Conservation (phyloP, 495 filamentous ascomycete species). For the Lasiosphaeria miniovina region DNA sequence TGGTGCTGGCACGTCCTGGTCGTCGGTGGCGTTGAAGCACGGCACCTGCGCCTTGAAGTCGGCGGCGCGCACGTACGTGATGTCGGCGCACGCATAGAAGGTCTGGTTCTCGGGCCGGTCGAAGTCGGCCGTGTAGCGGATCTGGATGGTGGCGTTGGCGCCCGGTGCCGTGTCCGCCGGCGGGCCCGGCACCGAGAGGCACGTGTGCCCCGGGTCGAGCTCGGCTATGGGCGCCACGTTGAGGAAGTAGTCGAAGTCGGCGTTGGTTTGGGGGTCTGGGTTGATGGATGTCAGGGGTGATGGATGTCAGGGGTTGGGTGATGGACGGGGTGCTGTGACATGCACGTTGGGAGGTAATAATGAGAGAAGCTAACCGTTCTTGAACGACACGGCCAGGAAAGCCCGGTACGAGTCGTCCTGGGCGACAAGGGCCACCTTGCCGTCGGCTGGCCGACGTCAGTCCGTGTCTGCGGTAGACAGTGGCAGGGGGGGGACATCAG, state of each 20-base stretch:
- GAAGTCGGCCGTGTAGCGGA: slow-evolving; percentile 46
- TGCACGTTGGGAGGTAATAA: neutral
- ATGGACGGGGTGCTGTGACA: too few relatives aligned
- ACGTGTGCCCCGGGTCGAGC: slow-evolving; percentile 46
- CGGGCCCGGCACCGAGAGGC: slow-evolving; percentile 41
- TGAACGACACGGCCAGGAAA: slow-evolving; percentile 18
- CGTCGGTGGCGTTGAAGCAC: slow-evolving; percentile 49
- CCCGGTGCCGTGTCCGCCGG: slow-evolving; percentile 32
- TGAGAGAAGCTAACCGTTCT: slow-evolving; percentile 9
- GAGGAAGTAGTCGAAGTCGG: slow-evolving; percentile 30
- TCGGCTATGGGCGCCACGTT: slow-evolving; percentile 33
- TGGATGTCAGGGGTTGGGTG: too few relatives aligned
- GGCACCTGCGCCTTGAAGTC: slow-evolving; percentile 35
- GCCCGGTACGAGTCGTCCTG: slow-evolving; percentile 22
- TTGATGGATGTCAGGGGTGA: too few relatives aligned
- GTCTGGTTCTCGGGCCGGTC: slow-evolving; percentile 46
- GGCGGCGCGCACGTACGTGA: slow-evolving; percentile 38
- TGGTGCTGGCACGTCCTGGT: slow-evolving; percentile 17
- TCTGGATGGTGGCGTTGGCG: slow-evolving; percentile 49
- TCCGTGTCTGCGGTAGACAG: slow-evolving; percentile 2
- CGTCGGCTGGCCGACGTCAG: slow-evolving; percentile 13
- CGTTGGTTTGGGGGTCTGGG: slow-evolving; percentile 17
- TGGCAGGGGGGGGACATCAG: neutral
- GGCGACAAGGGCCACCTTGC: slow-evolving; percentile 30
- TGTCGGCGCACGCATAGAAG: slow-evolving; percentile 53